Percentiles rank a stretch among this genome's conserved stretches.
Evolutionary conservation across 2,329 filamentous ascomycete genomes (phyloP).

Genomic region (Colletotrichum ledebouriae): DNA sequence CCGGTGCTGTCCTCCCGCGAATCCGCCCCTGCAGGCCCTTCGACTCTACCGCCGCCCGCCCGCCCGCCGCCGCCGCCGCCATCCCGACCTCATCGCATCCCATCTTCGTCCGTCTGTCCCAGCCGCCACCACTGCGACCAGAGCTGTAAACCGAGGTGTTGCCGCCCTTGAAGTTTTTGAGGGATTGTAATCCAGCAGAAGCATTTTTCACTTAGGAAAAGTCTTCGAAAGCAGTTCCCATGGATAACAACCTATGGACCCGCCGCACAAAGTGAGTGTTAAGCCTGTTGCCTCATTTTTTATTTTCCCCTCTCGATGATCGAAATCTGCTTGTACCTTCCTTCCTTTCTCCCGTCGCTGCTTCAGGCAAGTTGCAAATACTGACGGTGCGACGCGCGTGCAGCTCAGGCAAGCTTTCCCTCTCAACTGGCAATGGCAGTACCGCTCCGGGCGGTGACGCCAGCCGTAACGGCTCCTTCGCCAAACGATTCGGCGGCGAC

Average conservation of each 20-base stretch:
- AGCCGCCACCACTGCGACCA: slow-evolving; percentile 42
- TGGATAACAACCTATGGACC: slow-evolving; percentile 80
- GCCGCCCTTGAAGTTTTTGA: slow-evolving; percentile 38
- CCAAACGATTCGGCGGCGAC: slow-evolving; percentile 82
- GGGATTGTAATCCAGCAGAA: slow-evolving; percentile 29
- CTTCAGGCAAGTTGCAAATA: slow-evolving; percentile 7
- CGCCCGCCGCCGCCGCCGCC: slow-evolving; percentile 25
- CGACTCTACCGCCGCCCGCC: slow-evolving; percentile 29
- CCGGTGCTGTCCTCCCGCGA: slow-evolving; percentile 17
- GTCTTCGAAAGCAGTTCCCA: slow-evolving; percentile 56
- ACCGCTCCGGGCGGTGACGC: slow-evolving; percentile 66
- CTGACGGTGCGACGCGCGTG: slow-evolving; percentile 44
- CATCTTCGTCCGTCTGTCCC: slow-evolving; percentile 31
- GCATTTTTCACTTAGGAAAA: slow-evolving; percentile 32
- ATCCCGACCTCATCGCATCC: slow-evolving; percentile 40
- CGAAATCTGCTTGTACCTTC: slow-evolving; percentile 10
- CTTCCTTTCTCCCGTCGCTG: slow-evolving; percentile 40
- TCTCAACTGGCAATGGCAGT: slow-evolving; percentile 77
- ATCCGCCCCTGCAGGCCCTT: slow-evolving; percentile 38
- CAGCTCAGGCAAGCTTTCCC: slow-evolving; percentile 90
- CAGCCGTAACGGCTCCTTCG: slow-evolving; percentile 73
- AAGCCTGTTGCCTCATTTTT: slow-evolving; percentile 19
- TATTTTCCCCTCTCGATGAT: slow-evolving; percentile 5
- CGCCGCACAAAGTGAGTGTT: slow-evolving; percentile 82
- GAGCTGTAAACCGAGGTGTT: slow-evolving; percentile 36